phyloP scores from a whole-genome alignment of 2,329 filamentous ascomycete genomes.

The Podosphaera xanthii region DNA sequence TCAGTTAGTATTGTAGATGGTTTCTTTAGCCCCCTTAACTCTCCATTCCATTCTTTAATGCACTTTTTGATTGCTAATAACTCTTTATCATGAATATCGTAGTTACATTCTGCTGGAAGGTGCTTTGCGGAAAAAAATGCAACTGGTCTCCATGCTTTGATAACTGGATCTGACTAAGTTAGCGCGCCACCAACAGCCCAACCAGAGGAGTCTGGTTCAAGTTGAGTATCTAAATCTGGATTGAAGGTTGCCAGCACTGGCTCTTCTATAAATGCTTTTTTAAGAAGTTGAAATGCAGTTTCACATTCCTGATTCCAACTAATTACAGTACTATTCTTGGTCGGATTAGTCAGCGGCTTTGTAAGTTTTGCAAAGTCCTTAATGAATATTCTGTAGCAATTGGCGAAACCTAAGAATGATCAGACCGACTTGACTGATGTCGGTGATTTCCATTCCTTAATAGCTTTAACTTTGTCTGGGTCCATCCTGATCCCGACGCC shows the following conservation, averaged over 20 bases:
- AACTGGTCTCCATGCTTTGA: background rate
- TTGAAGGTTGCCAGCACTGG: background rate
- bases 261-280: background rate
- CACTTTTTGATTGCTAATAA: background rate
- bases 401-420: background rate
- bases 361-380: background rate
- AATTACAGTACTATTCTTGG: background rate
- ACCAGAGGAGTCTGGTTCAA: background rate
- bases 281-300: background rate
- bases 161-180: background rate
- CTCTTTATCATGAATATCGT: background rate
- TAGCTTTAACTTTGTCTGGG: no score
- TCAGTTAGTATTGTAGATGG: background rate
- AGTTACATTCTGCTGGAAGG: background rate
- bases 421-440: background rate
- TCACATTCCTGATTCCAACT: background rate
- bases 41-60: slow-evolving; percentile 1
- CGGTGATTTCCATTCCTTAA: background rate
- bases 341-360: background rate
- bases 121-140: background rate
- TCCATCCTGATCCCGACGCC: background rate
- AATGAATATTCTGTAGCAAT: background rate
- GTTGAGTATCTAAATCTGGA: background rate
- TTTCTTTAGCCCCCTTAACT: background rate
- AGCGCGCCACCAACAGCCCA: background rate